phyloP scores from a whole-genome alignment of 169 alveolate genomes.

The Fabrea salina region DNA sequence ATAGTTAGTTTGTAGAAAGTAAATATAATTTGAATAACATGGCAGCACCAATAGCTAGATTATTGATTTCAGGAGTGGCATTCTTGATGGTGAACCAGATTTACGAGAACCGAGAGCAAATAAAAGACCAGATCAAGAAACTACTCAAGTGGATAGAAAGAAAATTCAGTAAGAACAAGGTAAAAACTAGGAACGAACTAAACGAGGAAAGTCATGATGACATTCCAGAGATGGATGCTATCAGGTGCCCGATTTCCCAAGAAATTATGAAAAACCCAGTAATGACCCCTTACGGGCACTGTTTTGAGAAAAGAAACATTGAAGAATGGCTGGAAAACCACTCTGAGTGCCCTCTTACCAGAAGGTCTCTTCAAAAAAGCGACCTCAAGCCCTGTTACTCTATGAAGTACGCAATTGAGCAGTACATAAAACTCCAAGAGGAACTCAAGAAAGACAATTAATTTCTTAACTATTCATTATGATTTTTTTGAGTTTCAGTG shows the following conservation, averaged over 20 bases:
- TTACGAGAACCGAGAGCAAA: neutral
- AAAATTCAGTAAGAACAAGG: neutral
- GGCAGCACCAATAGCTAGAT: no score
- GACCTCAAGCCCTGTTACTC: constrained; percentile 31
- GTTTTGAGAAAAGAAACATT: constrained; percentile 36
- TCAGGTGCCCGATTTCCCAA: constrained; percentile 46
- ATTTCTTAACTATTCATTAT: no score
- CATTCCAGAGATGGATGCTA: neutral
- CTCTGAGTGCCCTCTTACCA: constrained; percentile 35
- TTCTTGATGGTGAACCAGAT: no score
- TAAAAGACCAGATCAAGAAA: neutral
- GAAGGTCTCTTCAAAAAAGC: constrained; percentile 18
- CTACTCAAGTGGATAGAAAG: neutral
- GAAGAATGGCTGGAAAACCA: constrained; percentile 36
- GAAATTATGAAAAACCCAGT: constrained; percentile 48
- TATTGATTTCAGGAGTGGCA: no score
- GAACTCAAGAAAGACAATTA: no score
- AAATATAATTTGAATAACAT: no score
- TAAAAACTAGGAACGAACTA: neutral
- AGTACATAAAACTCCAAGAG: no score
- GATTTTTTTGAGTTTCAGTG: no score
- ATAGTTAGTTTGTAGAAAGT: no score
- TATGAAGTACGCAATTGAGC: constrained; percentile 13
- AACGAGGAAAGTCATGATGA: neutral
- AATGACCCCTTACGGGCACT: constrained; percentile 50